Conservation (phyloP, 371 early-diverging fungal species). For the Lichtheimia corymbifera region DNA sequence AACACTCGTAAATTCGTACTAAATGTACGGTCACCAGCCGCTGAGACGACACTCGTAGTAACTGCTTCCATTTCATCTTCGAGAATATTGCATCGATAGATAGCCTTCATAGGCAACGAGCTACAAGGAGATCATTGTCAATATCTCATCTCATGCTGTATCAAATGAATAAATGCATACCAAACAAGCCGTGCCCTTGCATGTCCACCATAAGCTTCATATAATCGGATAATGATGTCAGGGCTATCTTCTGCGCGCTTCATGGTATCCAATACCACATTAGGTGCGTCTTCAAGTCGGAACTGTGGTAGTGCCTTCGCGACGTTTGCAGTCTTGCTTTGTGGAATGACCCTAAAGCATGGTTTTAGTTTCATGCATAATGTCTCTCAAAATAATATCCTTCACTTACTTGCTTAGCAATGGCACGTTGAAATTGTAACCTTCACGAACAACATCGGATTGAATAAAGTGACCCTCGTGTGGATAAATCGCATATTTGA, state of each 20-base stretch:
- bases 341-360: constrained; percentile 9
- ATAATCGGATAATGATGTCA: constrained; percentile 78
- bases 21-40: constrained; percentile 28
- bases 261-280: constrained; percentile 85
- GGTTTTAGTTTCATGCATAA: background rate
- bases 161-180: constrained; percentile 33
- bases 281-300: constrained; percentile 59
- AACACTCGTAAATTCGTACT: constrained; percentile 40
- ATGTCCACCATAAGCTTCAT: constrained; percentile 93
- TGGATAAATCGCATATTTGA: constrained; percentile 91
- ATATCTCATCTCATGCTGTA: background rate
- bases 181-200: constrained; percentile 59
- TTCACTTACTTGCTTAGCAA: constrained; percentile 59
- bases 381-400: background rate
- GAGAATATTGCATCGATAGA: constrained; percentile 73
- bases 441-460: constrained; percentile 82
- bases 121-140: constrained; percentile 12
- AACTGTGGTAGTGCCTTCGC: constrained; percentile 45
- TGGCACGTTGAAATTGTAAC: constrained; percentile 88
- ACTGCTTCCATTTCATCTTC: constrained; percentile 64
- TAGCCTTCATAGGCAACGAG: constrained; percentile 48
- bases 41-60: constrained; percentile 16
- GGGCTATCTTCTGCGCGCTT: constrained; percentile 83
- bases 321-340: constrained; percentile 6
- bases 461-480: constrained; percentile 80